Evolutionary conservation across 805 yeast genomes (phyloP).

Genomic region (Hanseniaspora occidentalis): DNA sequence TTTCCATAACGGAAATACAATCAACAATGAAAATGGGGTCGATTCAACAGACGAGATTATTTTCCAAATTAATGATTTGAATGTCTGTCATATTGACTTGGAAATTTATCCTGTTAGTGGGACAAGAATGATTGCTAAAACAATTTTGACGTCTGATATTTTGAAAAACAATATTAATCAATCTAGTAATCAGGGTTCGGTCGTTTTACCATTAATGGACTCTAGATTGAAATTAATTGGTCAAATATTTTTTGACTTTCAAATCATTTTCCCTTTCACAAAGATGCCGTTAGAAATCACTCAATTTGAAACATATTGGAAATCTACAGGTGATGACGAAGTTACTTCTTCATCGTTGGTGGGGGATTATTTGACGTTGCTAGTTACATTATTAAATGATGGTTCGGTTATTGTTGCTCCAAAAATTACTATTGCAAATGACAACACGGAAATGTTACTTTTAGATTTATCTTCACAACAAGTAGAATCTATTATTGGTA

Average conservation of each 20-base stretch:
- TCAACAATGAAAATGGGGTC: conserved; percentile 1
- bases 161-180: conserved; percentile 30
- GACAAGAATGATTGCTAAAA: conserved; percentile 78
- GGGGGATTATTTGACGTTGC: conserved; percentile 64
- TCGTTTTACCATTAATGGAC: conserved; percentile 67
- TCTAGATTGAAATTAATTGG: conserved; percentile 74
- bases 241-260: conserved; percentile 60
- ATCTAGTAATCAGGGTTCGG: conserved; percentile 21
- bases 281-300: conserved; percentile 59
- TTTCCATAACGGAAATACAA: not conserved
- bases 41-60: conserved; percentile 53
- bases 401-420: conserved; percentile 81
- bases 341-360: conserved; percentile 79
- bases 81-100: conserved; percentile 66
- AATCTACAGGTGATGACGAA: conserved; percentile 51
- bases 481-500: conserved; percentile 20
- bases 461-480: conserved; percentile 36
- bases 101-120: conserved; percentile 94
- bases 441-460: conserved; percentile 39
- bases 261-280: conserved; percentile 80
- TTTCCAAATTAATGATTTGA: conserved; percentile 72
- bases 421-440: conserved; percentile 38
- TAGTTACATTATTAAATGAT: conserved; percentile 63
- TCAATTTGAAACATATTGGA: conserved; percentile 95
- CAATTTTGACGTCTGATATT: conserved; percentile 48